A percentile compares a stretch with the other conserved stretches of the same genome.
Conservation (phyloP, 768 basidiomycete genomes). For the Termitomyces sp. region DNA sequence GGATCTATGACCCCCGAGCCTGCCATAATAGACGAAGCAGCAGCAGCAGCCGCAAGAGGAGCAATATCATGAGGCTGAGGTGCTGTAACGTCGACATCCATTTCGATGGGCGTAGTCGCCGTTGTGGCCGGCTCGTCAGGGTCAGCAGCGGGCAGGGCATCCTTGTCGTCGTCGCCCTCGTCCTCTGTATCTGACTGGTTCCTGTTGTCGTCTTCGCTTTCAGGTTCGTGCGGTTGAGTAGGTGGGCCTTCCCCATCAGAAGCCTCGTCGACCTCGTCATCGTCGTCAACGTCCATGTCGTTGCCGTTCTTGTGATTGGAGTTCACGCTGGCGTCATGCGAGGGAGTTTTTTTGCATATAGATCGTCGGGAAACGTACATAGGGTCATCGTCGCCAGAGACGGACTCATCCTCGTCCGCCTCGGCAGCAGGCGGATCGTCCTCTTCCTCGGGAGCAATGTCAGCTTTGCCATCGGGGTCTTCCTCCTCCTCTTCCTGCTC, state of each 20-base stretch:
- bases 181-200: conserved; percentile 19
- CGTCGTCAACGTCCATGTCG: conserved; percentile 12
- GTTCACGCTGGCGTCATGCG: conserved; percentile 6
- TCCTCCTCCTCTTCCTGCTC: conserved; percentile 23
- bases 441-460: conserved; percentile 12
- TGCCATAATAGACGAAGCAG: conserved; percentile 46
- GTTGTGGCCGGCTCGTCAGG: conserved; percentile 15
- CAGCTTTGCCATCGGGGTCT: conserved; percentile 15
- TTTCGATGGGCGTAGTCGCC: conserved; percentile 17
- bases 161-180: conserved; percentile 24
- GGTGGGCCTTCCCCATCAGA: conserved; percentile 9
- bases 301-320: conserved; percentile 11
- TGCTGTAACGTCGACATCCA: conserved; percentile 26
- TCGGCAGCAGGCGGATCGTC: conserved; percentile 13
- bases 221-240: conserved; percentile 10
- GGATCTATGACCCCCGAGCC: conserved; percentile 33
- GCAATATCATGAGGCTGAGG: conserved; percentile 22
- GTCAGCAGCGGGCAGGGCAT: conserved; percentile 19
- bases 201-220: conserved; percentile 22
- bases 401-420: conserved; percentile 12
- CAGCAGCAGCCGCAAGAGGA: conserved; percentile 30
- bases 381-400: conserved; percentile 13
- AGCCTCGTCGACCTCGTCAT: conserved; percentile 14
- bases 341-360: conserved; percentile 7
- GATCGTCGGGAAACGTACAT: conserved; percentile 9